Conservation (phyloP, 1,284 basidiomycete species). For the Cryptococcus maquisensis region DNA sequence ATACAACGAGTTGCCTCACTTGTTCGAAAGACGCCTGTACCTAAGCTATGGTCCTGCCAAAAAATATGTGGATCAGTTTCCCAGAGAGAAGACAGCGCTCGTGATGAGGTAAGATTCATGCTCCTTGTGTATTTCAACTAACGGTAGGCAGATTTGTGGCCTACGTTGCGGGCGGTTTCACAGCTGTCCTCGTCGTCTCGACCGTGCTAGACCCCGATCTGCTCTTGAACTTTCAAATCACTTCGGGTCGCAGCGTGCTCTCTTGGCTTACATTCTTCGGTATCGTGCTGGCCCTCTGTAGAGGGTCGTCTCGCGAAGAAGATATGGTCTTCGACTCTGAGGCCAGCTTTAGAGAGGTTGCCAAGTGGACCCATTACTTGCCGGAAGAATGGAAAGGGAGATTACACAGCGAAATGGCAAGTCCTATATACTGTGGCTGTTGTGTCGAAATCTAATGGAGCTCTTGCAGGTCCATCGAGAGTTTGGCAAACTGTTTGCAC, state of each 20-base stretch:
- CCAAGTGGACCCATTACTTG: constrained; percentile 92
- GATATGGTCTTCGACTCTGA: constrained; percentile 92
- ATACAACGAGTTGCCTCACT: constrained; percentile 95
- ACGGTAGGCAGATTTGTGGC: constrained; percentile 69
- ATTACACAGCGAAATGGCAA: constrained; percentile 79
- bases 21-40: constrained; percentile 80
- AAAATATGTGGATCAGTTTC: constrained; percentile 96
- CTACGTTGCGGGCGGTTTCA: constrained; percentile 93
- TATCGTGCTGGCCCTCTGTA: constrained; percentile 76
- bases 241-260: constrained; percentile 81
- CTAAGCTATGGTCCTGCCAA: constrained; percentile 84
- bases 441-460: not conserved
- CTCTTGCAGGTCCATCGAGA: constrained; percentile 71
- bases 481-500: constrained; percentile 81
- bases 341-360: constrained; percentile 80
- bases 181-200: constrained; percentile 84
- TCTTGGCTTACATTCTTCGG: constrained; percentile 91
- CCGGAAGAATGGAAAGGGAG: constrained; percentile 84
- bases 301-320: constrained; percentile 85
- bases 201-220: constrained; percentile 89
- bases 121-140: not conserved
- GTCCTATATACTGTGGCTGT: constrained; percentile 7
- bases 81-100: constrained; percentile 85
- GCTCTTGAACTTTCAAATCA: constrained; percentile 91
- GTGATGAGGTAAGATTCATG: constrained; percentile 66